These are phyloP conservation scores for Haematococcus lacustris DNA, from an alignment of 139 green algal genomes.

Conservation along the genomic window DNA sequence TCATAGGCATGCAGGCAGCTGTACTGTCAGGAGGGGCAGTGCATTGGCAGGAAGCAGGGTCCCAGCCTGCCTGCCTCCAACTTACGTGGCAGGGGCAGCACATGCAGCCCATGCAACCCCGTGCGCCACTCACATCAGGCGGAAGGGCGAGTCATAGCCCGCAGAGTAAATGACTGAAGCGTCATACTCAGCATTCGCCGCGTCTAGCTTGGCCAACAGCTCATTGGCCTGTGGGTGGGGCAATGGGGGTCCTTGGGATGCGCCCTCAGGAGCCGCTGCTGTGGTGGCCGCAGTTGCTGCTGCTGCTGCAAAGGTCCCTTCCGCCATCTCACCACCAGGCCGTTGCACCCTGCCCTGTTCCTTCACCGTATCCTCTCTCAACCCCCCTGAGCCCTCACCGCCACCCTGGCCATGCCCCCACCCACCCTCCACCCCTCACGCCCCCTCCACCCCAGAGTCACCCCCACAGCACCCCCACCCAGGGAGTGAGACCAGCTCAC, in stretches of 20 bases:
- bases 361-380: too few relatives aligned
- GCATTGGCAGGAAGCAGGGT: too few relatives aligned
- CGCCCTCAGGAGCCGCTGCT: not conserved
- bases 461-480: not conserved
- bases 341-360: not conserved
- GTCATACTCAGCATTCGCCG: not conserved
- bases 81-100: too few relatives aligned
- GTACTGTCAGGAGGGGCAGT: too few relatives aligned
- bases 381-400: too few relatives aligned
- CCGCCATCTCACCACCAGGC: not conserved
- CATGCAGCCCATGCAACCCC: too few relatives aligned
- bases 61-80: too few relatives aligned
- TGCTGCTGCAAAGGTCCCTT: too few relatives aligned
- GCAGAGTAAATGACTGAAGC: not conserved
- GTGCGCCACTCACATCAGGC: constrained; percentile 1
- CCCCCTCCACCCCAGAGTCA: too few relatives aligned
- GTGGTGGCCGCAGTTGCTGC: not conserved
- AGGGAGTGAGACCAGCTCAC: not conserved
- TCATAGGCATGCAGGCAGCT: too few relatives aligned
- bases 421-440: too few relatives aligned
- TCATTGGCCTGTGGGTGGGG: not conserved
- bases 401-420: too few relatives aligned
- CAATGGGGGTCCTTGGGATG: not conserved
- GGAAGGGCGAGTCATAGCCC: constrained; percentile 6
- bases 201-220: not conserved